phyloP scores from a whole-genome alignment of 345 rosid genomes.

The Toxicodendron radicans region DNA sequence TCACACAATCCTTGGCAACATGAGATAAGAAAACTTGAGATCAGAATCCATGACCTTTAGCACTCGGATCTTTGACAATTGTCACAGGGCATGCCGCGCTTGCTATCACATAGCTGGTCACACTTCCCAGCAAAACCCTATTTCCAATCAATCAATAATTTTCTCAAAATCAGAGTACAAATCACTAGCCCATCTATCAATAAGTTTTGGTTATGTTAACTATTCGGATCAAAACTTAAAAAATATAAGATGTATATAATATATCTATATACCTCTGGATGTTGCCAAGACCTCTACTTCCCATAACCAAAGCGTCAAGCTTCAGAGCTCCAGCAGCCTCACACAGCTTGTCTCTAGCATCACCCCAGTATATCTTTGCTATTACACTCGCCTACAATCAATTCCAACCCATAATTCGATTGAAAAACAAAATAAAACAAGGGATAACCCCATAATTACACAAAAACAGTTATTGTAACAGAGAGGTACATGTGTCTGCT shows the following conservation, averaged over 20 bases:
- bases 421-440: background rate
- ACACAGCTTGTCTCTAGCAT: slow-evolving; percentile 76
- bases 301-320: slow-evolving; percentile 74
- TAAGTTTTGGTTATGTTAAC: too few species aligned
- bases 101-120: slow-evolving; percentile 48
- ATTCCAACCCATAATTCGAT: background rate
- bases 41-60: background rate
- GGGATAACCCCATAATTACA: background rate
- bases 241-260: background rate
- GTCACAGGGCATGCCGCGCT: slow-evolving; percentile 61
- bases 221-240: background rate
- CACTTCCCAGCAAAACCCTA: slow-evolving; percentile 67
- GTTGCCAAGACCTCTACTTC: slow-evolving; percentile 88
- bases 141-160: slow-evolving; percentile 8
- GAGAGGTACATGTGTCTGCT: slow-evolving; percentile 50
- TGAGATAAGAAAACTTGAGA: background rate
- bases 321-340: slow-evolving; percentile 65
- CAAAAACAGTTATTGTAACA: background rate
- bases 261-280: slow-evolving; percentile 52
- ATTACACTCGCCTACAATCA: slow-evolving; percentile 54
- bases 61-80: slow-evolving; percentile 38
- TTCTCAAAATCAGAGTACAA: background rate
- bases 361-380: slow-evolving; percentile 85
- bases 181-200: background rate
- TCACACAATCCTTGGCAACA: background rate